phyloP scores from a whole-genome alignment of 257 asterid genomes.

The Solanum rostratum region DNA sequence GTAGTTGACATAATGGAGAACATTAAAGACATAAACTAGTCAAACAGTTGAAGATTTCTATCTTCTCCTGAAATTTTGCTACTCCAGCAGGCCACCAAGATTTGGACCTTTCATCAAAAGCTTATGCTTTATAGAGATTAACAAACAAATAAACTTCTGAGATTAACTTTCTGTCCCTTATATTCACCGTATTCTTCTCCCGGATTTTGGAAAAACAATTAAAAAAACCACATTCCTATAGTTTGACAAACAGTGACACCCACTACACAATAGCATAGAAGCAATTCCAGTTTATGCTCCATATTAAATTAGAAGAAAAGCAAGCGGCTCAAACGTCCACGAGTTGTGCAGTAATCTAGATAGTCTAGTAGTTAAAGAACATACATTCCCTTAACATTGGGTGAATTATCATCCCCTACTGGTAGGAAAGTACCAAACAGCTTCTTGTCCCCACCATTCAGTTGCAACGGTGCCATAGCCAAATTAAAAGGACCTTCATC shows the following conservation, averaged over 20 bases:
- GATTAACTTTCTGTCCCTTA: neutral
- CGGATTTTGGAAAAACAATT: neutral
- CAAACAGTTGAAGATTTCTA: neutral
- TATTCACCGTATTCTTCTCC: neutral
- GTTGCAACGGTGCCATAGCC: constrained; percentile 84
- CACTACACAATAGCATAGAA: neutral
- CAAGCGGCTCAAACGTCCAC: neutral
- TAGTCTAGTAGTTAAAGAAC: neutral
- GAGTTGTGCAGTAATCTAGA: neutral
- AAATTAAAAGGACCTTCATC: constrained; percentile 86
- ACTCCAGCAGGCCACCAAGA: neutral
- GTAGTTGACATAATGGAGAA: neutral
- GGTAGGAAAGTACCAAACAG: constrained; percentile 84
- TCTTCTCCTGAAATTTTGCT: neutral
- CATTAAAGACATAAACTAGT: neutral
- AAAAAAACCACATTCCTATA: neutral
- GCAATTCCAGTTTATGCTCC: neutral
- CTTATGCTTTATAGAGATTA: neutral
- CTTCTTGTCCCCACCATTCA: constrained; percentile 72
- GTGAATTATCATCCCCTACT: constrained; percentile 41
- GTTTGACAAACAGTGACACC: neutral
- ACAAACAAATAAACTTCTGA: neutral
- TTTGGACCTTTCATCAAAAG: neutral
- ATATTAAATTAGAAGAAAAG: neutral
- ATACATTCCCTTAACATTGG: constrained; percentile 66